phyloP scores from a whole-genome alignment of 805 yeast species.

The Hanseniaspora thailandica region DNA sequence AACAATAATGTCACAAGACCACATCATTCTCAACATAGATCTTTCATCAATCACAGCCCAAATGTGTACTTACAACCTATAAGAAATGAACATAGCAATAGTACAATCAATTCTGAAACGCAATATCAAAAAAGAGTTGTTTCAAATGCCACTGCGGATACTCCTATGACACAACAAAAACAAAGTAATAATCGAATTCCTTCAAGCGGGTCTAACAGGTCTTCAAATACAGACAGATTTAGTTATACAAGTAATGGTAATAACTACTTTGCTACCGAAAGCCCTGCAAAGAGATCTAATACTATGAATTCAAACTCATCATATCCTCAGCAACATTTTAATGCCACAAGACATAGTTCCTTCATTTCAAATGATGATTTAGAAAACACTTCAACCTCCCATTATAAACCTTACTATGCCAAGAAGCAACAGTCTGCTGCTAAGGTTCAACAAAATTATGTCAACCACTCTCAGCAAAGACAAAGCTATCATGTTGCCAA shows the following conservation, averaged over 20 bases:
- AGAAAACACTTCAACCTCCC: background rate
- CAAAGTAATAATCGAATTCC: background rate
- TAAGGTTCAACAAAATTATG: background rate
- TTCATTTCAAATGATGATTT: background rate
- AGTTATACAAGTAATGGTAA: background rate
- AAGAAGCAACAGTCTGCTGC: slow-evolving; percentile 4
- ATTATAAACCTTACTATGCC: slow-evolving; percentile 12
- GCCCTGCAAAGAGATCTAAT: background rate
- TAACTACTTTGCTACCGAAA: background rate
- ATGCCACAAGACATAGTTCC: slow-evolving; percentile 6
- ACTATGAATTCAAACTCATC: background rate
- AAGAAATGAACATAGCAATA: background rate
- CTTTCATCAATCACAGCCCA: slow-evolving; percentile 1
- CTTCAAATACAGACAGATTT: background rate
- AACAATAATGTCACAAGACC: background rate
- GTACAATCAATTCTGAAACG: background rate
- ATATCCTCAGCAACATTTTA: background rate
- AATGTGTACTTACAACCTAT: background rate
- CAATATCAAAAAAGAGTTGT: slow-evolving; percentile 2
- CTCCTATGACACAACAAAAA: background rate
- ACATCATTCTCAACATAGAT: background rate
- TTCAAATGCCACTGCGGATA: background rate
- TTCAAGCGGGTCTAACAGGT: slow-evolving; percentile 1
- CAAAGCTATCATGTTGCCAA: slow-evolving; percentile 7
- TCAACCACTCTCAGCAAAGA: background rate